Base-by-base conservation (phyloP, 192 early-diverging fungal genomes). In the Pecoramyces ruminantium region DNA sequence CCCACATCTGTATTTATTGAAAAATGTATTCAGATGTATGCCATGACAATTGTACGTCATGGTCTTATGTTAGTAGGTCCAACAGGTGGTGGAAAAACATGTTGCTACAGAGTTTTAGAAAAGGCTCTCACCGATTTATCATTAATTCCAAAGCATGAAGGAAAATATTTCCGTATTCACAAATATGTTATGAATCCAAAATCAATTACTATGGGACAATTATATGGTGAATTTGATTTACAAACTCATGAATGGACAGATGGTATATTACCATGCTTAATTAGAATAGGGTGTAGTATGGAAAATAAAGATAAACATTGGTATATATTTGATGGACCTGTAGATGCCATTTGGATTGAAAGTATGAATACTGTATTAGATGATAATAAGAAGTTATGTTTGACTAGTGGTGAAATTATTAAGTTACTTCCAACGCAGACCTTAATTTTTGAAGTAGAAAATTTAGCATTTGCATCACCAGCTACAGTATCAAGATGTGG, bases 301-400 rank as follows among this genome's bases (percentile, higher is more conserved):
- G 83, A 81, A 77, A 90, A 85, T 3, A 88, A 88, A 15, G 89
- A 90, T 79, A 78, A 88, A 77, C 89, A 90, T 83, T 90, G 89
- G 89, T 83, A 90, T 39, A 88, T 90, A 27, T 90, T 90, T 81
- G 89, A 90, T 80, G 89, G 89, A 8, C 89, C 89, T 11, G 89
- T 90, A 21, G 89, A 90, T 85, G 89, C 89, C 0, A 86, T 90
- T 30, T 90, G 89, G 89, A 90, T 90, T 84, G 90, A 91, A 82
- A 90, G 90, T 58, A 90, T 90, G 88, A 91, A 90, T 78, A 90
- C 88, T 0, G 89, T 90, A 14, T 82, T 90, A 34, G 89, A 90
- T 83, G 89, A 90, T 79, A 90, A 90, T 83, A 83, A 88, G 77
- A 90, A 90, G 80, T 84, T 90, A 6, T 90, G 89, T 80, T 80